Evolutionary conservation across 805 yeast genomes (phyloP).

Genomic region (Metschnikowia shivogae): DNA sequence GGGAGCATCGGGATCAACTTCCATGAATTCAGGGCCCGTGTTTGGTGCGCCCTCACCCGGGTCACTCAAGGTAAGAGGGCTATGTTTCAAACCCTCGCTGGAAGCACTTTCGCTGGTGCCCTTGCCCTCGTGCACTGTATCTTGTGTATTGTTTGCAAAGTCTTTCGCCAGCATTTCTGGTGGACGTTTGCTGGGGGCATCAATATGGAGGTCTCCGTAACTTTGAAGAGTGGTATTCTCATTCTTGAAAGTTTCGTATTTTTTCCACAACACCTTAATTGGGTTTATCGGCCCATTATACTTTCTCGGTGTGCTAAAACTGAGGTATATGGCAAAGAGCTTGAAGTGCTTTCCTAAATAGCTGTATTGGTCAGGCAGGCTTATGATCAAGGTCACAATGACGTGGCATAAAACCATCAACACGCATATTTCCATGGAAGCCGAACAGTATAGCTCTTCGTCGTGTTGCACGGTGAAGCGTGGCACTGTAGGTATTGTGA

Average conservation of each 20-base stretch:
- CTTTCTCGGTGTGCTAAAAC: conserved; percentile 14
- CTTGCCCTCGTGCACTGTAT: neutral
- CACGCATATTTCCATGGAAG: conserved; percentile 16
- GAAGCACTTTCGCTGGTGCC: conserved; percentile 1
- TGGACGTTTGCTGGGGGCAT: neutral
- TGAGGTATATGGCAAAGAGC: conserved; percentile 13
- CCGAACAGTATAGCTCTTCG: conserved; percentile 10
- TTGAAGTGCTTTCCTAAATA: conserved; percentile 16
- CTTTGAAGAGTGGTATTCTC: conserved; percentile 1
- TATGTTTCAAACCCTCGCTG: conserved; percentile 1
- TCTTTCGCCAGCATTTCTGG: neutral
- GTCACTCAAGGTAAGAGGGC: conserved; percentile 1
- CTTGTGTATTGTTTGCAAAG: neutral
- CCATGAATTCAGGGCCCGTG: neutral
- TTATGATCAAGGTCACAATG: conserved; percentile 14
- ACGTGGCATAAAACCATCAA: conserved; percentile 14
- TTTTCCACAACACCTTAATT: conserved; percentile 9
- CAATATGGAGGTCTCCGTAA: neutral
- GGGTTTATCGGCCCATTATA: conserved; percentile 16
- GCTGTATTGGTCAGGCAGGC: conserved; percentile 17
- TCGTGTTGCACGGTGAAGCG: neutral
- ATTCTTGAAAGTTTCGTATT: conserved; percentile 9
- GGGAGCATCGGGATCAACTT: neutral
- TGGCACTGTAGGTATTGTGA: neutral
- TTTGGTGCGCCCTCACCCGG: neutral